A percentile compares a stretch with the other conserved stretches of the same genome.
phyloP scores from a whole-genome alignment of 208 protist genomes.

The Spongospora subterranea region DNA sequence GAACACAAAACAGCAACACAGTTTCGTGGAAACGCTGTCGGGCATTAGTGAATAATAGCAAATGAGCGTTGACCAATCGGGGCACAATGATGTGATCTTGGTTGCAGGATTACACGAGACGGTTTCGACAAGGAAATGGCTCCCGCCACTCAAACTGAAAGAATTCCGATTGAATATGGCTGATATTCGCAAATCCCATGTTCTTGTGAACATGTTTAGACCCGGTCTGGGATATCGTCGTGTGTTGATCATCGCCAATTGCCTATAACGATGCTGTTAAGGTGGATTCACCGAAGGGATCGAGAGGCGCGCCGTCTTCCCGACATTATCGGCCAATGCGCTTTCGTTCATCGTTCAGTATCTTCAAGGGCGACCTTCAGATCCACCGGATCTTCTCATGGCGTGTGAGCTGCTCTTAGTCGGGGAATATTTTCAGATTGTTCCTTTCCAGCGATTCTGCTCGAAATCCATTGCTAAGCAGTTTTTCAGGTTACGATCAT shows the following conservation, averaged over 20 bases:
- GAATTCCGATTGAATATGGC: too few species aligned
- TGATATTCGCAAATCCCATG: too few species aligned
- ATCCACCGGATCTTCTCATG: background rate
- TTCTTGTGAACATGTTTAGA: background rate
- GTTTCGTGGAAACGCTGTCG: too few species aligned
- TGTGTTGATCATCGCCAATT: background rate
- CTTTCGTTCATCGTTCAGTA: background rate
- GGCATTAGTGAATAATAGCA: too few species aligned
- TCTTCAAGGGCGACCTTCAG: background rate
- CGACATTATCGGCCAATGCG: background rate
- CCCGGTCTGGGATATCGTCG: background rate
- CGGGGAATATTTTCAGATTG: background rate
- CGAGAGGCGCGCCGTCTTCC: background rate
- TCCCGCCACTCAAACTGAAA: too few species aligned
- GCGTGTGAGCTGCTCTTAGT: background rate
- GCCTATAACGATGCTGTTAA: background rate
- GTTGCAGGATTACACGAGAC: too few species aligned
- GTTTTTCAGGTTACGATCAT: background rate
- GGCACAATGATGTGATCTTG: too few species aligned
- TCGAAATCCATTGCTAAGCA: background rate
- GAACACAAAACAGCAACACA: too few species aligned
- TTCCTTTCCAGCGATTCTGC: background rate
- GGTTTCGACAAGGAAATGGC: too few species aligned
- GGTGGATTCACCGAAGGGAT: background rate
- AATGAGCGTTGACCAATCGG: too few species aligned